These are phyloP conservation scores for Parascedosporium putredinis DNA, from an alignment of 2,329 filamentous ascomycete species.

Conservation along the genomic window DNA sequence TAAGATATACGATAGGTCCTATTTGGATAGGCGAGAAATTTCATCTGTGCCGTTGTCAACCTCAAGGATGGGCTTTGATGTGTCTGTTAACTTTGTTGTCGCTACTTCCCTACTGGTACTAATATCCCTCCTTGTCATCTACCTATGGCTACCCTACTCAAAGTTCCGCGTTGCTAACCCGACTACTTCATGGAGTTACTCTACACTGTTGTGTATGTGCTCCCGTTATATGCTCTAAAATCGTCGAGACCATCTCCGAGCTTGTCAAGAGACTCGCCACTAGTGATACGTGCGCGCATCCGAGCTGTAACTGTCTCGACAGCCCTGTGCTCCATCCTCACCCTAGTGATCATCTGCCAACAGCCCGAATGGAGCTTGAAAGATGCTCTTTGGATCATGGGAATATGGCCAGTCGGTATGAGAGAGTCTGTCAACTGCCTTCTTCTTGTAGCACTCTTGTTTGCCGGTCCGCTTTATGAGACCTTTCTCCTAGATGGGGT, in stretches of 20 bases:
- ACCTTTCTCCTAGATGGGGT: slow-evolving; percentile 59
- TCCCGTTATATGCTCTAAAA: slow-evolving; percentile 77
- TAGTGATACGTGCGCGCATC: slow-evolving; percentile 79
- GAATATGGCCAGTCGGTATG: slow-evolving; percentile 67
- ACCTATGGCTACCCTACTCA: neutral
- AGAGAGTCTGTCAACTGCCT: slow-evolving; percentile 53
- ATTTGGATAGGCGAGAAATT: no score
- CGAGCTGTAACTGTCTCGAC: slow-evolving; percentile 71
- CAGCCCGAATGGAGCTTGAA: slow-evolving; percentile 35
- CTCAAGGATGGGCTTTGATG: no score
- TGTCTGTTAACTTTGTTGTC: neutral
- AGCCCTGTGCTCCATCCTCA: slow-evolving; percentile 53
- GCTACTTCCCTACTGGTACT: neutral
- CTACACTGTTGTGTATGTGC: slow-evolving; percentile 83
- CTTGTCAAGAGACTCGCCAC: slow-evolving; percentile 76
- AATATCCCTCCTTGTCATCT: neutral
- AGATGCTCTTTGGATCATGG: slow-evolving; percentile 57
- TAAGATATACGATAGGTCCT: no score
- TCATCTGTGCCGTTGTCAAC: no score
- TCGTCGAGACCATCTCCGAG: slow-evolving; percentile 69
- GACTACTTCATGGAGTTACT: slow-evolving; percentile 40
- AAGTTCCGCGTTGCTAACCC: neutral
- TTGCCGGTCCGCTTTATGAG: slow-evolving; percentile 77
- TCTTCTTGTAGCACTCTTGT: slow-evolving; percentile 67
- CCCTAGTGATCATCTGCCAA: slow-evolving; percentile 54